Percentiles rank a stretch among this genome's conserved stretches.
Conservation (phyloP, 2,329 filamentous ascomycete genomes). For the Domatiomyces catenatus region DNA sequence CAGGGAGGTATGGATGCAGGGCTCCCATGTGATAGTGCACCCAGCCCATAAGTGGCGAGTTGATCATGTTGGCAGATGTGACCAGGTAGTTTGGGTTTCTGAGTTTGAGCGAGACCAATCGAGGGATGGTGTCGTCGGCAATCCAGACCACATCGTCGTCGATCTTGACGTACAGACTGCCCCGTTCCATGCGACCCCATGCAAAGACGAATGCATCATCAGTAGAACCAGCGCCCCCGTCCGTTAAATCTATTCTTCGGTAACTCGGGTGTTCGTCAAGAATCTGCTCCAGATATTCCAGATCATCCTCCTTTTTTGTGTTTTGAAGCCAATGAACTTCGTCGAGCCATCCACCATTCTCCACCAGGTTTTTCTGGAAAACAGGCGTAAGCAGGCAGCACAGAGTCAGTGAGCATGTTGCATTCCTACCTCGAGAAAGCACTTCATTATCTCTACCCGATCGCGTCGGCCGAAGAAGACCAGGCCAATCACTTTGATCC, state of each 20-base stretch:
- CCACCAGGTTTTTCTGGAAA: slow-evolving; percentile 27
- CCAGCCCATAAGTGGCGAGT: slow-evolving; percentile 38
- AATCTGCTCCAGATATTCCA: slow-evolving; percentile 27
- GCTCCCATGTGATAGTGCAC: slow-evolving; percentile 40
- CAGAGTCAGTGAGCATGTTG: slow-evolving; percentile 7
- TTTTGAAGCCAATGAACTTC: slow-evolving; percentile 31
- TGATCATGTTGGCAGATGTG: slow-evolving; percentile 42
- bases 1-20: slow-evolving; percentile 39
- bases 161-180: slow-evolving; percentile 30
- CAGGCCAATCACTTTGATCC: slow-evolving; percentile 25
- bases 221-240: slow-evolving; percentile 22
- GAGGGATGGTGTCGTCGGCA: slow-evolving; percentile 34
- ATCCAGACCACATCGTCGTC: slow-evolving; percentile 33
- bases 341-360: slow-evolving; percentile 31
- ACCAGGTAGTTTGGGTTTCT: slow-evolving; percentile 36
- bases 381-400: not conserved
- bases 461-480: slow-evolving; percentile 34
- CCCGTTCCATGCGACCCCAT: slow-evolving; percentile 13
- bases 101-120: slow-evolving; percentile 38
- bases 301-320: slow-evolving; percentile 26
- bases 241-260: slow-evolving; percentile 24
- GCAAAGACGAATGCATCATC: slow-evolving; percentile 18
- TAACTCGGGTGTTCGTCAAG: slow-evolving; percentile 24
- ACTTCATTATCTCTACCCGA: slow-evolving; percentile 33
- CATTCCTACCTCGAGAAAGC: slow-evolving; percentile 25